These are phyloP conservation scores for Rhizopus delemar DNA, from an alignment of 371 early-diverging fungal species.

Conservation along the genomic window DNA sequence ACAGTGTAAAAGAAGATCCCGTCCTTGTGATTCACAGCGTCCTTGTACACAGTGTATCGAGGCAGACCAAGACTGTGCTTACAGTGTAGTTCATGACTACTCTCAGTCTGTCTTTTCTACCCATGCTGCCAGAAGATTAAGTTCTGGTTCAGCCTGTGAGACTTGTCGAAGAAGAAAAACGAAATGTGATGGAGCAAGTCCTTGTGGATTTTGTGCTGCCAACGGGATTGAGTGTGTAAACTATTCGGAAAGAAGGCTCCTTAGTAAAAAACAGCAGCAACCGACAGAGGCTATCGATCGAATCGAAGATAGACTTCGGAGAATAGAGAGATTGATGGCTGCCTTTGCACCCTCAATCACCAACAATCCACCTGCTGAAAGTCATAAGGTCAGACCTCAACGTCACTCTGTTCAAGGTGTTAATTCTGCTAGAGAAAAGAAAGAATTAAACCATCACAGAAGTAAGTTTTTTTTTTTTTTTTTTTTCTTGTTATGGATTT, in stretches of 20 bases:
- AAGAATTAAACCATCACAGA: constrained; percentile 24
- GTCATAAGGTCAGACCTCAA: constrained; percentile 33
- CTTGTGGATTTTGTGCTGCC: constrained; percentile 37
- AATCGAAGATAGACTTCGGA: constrained; percentile 49
- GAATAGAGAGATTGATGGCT: constrained; percentile 53
- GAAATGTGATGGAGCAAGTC: constrained; percentile 39
- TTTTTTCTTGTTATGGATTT: too few relatives aligned
- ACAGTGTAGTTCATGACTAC: constrained; percentile 33
- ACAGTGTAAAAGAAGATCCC: constrained; percentile 28
- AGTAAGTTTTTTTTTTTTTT: neutral
- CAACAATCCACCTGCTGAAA: constrained; percentile 17
- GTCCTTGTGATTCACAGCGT: constrained; percentile 34
- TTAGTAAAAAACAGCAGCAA: constrained; percentile 9
- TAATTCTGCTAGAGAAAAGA: constrained; percentile 45
- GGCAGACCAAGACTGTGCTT: constrained; percentile 30
- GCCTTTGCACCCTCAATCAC: constrained; percentile 45
- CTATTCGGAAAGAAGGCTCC: constrained; percentile 44
- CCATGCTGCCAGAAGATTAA: constrained; percentile 28
- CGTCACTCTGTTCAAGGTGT: constrained; percentile 56
- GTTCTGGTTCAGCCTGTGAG: constrained; percentile 44
- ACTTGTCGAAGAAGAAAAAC: constrained; percentile 42
- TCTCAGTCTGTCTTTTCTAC: constrained; percentile 33
- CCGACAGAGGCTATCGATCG: constrained; percentile 44
- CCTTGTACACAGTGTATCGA: constrained; percentile 38
- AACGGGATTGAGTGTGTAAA: constrained; percentile 51